These are phyloP conservation scores for Mycena vitilis DNA, from an alignment of 768 basidiomycete genomes.

Conservation along the genomic window DNA sequence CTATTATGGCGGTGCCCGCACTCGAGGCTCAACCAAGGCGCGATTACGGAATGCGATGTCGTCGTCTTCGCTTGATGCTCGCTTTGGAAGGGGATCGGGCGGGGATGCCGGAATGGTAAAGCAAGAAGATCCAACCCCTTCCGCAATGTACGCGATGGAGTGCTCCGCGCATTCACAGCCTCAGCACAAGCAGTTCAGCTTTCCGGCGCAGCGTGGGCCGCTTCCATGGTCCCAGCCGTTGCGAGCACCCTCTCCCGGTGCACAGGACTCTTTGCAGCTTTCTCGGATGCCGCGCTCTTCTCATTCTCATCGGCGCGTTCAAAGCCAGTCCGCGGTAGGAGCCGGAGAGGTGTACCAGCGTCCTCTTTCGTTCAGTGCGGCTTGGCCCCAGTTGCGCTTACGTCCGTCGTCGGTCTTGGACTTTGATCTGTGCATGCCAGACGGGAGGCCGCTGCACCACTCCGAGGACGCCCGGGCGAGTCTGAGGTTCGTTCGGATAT, in stretches of 20 bases:
- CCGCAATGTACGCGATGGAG: not conserved
- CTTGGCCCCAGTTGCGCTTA: not conserved
- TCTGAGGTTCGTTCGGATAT: conserved; percentile 35
- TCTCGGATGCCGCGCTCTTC: conserved; percentile 12
- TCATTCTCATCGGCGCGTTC: conserved; percentile 37
- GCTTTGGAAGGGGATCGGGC: conserved; percentile 28
- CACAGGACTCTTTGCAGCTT: not conserved
- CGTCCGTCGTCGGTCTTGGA: conserved; percentile 7
- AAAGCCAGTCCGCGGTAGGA: conserved; percentile 42
- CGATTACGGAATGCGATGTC: conserved; percentile 45
- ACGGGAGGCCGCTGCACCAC: conserved; percentile 1
- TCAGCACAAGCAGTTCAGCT: conserved; percentile 1
- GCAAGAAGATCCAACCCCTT: conserved; percentile 18
- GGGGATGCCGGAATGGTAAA: conserved; percentile 13
- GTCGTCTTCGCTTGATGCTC: conserved; percentile 41
- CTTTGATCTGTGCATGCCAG: conserved; percentile 21
- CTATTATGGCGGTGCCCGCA: conserved; percentile 52
- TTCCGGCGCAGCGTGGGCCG: not conserved
- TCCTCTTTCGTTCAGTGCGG: not conserved
- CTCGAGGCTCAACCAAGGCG: conserved; percentile 46
- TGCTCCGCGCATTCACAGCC: not conserved
- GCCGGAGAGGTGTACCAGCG: conserved; percentile 25
- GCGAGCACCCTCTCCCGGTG: not conserved
- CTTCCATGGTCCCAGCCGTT: conserved; percentile 17
- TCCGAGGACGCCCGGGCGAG: conserved; percentile 40